Conservation (phyloP, 257 asterid genomes). For the Gentiana straminea region DNA sequence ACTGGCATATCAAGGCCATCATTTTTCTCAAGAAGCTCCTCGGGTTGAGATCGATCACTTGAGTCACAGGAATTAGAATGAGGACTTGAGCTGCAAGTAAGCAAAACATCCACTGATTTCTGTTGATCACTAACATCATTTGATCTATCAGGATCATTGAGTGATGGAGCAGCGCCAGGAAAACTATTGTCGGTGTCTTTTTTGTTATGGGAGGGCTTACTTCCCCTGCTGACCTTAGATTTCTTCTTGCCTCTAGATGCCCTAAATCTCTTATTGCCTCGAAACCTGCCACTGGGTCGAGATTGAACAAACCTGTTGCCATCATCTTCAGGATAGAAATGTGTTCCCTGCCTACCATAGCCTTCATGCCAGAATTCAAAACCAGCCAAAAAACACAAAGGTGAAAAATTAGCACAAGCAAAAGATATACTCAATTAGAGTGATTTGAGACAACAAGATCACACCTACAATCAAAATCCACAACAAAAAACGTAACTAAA, state of each 20-base stretch:
- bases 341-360: conserved; percentile 95
- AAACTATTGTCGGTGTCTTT: conserved; percentile 57
- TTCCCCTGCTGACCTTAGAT: conserved; percentile 49
- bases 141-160: conserved; percentile 51
- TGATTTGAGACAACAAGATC: neutral
- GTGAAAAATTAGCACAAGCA: conserved; percentile 19
- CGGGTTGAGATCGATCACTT: conserved; percentile 32
- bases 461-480: neutral
- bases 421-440: conserved; percentile 9
- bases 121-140: conserved; percentile 31
- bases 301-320: conserved; percentile 58
- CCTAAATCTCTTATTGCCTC: conserved; percentile 56
- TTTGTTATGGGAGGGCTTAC: conserved; percentile 54
- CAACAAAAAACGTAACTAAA: neutral
- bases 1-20: conserved; percentile 20
- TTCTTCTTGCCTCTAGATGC: conserved; percentile 48
- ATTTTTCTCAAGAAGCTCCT: conserved; percentile 40
- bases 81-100: conserved; percentile 19
- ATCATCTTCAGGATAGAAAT: conserved; percentile 56
- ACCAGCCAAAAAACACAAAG: conserved; percentile 13
- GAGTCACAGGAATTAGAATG: conserved; percentile 25
- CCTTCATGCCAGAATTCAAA: conserved; percentile 54
- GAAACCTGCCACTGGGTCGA: conserved; percentile 51
- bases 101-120: conserved; percentile 45
- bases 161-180: conserved; percentile 45